These are phyloP conservation scores for Vicia faba DNA, from an alignment of 306 rosid genomes.

Conservation along the genomic window DNA sequence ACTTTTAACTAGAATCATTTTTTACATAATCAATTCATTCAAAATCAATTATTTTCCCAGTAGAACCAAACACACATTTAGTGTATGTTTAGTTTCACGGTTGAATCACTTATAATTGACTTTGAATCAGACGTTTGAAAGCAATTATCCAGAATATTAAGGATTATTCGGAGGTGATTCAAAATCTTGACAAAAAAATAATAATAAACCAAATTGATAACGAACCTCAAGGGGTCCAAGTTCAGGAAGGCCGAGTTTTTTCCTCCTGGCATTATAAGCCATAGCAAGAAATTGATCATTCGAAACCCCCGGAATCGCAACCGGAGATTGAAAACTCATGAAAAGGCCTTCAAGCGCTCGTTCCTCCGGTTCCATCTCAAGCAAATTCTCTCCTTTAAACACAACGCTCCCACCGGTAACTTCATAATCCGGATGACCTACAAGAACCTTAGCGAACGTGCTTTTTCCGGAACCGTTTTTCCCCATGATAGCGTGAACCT, in stretches of 20 bases:
- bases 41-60: too few relatives aligned
- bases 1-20: too few relatives aligned
- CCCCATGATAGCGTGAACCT: conserved; percentile 97
- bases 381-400: conserved; percentile 78
- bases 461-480: conserved; percentile 96
- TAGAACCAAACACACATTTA: too few relatives aligned
- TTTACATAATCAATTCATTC: too few relatives aligned
- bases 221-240: conserved; percentile 90
- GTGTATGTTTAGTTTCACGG: too few relatives aligned
- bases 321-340: conserved; percentile 94
- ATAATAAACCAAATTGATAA: background rate
- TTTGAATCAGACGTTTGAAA: too few relatives aligned
- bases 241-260: conserved; percentile 75
- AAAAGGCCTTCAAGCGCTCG: conserved; percentile 86
- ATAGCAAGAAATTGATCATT: conserved; percentile 79
- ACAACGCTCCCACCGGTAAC: conserved; percentile 78
- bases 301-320: conserved; percentile 90
- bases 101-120: too few relatives aligned
- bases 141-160: too few relatives aligned
- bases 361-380: conserved; percentile 86
- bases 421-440: conserved; percentile 94
- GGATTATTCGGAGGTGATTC: too few relatives aligned
- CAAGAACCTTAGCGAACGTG: conserved; percentile 82
- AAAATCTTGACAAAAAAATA: too few relatives aligned
- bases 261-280: conserved; percentile 90